Evolutionary conservation across 495 filamentous ascomycete genomes (phyloP).

Genomic region (Trichoderma virens): DNA sequence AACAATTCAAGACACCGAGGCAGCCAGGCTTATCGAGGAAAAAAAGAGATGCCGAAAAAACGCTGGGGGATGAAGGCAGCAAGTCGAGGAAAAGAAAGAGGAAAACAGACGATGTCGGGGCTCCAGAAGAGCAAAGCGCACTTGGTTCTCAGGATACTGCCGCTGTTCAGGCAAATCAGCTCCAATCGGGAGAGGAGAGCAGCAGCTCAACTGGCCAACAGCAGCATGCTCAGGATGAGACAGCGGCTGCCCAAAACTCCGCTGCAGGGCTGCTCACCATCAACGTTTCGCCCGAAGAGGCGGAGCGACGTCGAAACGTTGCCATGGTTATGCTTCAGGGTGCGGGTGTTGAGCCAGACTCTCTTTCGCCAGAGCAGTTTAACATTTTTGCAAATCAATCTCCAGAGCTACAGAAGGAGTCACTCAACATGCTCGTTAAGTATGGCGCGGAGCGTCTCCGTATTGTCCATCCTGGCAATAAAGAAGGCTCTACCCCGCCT

Average conservation of each 20-base stretch:
- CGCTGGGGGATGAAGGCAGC: conserved; percentile 11
- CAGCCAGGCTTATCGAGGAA: conserved; percentile 46
- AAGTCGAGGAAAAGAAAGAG: conserved; percentile 23
- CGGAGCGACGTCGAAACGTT: conserved; percentile 30
- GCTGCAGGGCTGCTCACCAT: conserved; percentile 16
- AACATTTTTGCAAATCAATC: conserved; percentile 44
- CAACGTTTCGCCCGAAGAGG: conserved; percentile 36
- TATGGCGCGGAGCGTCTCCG: conserved; percentile 38
- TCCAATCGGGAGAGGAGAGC: conserved; percentile 4
- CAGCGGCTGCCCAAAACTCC: conserved; percentile 12
- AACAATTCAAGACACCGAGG: conserved; percentile 12
- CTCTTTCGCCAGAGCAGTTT: conserved; percentile 40
- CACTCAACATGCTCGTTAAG: conserved; percentile 34
- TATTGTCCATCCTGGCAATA: conserved; percentile 34
- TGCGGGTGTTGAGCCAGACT: conserved; percentile 29
- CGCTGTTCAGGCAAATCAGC: conserved; percentile 12
- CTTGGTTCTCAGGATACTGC: conserved; percentile 9
- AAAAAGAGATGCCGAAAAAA: conserved; percentile 50
- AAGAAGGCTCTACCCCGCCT: conserved; percentile 20
- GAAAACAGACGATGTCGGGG: conserved; percentile 18
- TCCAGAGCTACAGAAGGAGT: conserved; percentile 35
- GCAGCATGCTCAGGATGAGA: conserved; percentile 15
- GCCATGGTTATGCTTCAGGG: conserved; percentile 32
- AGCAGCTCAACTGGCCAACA: conserved; percentile 8
- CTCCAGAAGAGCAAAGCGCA: background rate